phyloP scores from a whole-genome alignment of 2,329 filamentous ascomycete genomes.

The Mollisia scopiformis region DNA sequence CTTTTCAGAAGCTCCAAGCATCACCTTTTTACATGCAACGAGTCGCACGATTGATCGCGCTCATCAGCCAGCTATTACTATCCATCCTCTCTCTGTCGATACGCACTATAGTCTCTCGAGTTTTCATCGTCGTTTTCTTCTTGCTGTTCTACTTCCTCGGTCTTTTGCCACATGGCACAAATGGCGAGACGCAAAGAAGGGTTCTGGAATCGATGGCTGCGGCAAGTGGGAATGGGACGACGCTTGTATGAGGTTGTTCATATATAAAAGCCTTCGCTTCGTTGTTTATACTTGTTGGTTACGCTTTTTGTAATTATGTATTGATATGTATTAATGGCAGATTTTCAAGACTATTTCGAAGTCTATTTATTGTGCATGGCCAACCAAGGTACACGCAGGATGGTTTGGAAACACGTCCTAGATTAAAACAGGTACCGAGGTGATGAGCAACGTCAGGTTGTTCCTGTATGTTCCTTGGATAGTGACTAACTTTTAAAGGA shows the following conservation, averaged over 20 bases:
- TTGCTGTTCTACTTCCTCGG: slow-evolving; percentile 20
- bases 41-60: slow-evolving; percentile 8
- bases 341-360: background rate
- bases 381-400: too few species aligned
- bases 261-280: background rate
- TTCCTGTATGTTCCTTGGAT: too few species aligned
- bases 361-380: too few species aligned
- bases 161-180: slow-evolving; percentile 9
- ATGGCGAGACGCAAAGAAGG: slow-evolving; percentile 1
- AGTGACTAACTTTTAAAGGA: too few species aligned
- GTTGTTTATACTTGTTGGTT: background rate
- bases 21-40: slow-evolving; percentile 12
- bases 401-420: too few species aligned
- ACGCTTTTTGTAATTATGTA: background rate
- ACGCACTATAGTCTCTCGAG: slow-evolving; percentile 16
- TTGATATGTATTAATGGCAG: background rate
- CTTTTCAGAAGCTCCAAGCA: slow-evolving; percentile 7
- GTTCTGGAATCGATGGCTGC: slow-evolving; percentile 12
- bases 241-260: background rate
- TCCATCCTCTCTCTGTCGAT: slow-evolving; percentile 21
- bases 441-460: too few species aligned
- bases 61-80: slow-evolving; percentile 13
- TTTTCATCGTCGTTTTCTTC: slow-evolving; percentile 19
- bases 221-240: slow-evolving; percentile 6
- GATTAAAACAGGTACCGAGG: too few species aligned